Evolutionary conservation across 1,139 yeast genomes (phyloP).

Genomic region (Suhomyces chickasaworum): DNA sequence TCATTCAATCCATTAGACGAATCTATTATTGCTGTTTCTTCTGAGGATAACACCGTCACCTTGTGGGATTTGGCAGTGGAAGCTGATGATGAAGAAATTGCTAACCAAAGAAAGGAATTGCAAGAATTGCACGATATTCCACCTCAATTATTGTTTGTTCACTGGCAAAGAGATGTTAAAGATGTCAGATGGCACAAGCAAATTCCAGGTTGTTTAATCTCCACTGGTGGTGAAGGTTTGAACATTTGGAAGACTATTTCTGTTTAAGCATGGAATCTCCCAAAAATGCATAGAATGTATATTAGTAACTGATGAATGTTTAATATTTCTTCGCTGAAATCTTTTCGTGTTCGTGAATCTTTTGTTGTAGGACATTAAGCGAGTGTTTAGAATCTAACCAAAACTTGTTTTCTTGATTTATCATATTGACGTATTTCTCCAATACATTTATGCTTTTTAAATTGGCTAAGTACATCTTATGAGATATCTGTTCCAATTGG

Average conservation of each 20-base stretch:
- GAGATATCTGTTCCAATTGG: slow-evolving; percentile 20
- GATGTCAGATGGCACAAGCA: slow-evolving; percentile 98
- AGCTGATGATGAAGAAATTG: slow-evolving; percentile 93
- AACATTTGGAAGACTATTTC: slow-evolving; percentile 96
- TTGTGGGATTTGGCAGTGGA: slow-evolving; percentile 97
- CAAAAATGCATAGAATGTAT: slow-evolving; percentile 10
- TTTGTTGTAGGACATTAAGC: slow-evolving; percentile 16
- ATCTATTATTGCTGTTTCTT: slow-evolving; percentile 90
- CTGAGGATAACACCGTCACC: slow-evolving; percentile 95
- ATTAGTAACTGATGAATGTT: slow-evolving; percentile 5
- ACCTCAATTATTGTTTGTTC: slow-evolving; percentile 92
- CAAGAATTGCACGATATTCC: slow-evolving; percentile 90
- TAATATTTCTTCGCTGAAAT: slow-evolving; percentile 11
- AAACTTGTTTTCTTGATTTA: slow-evolving; percentile 28
- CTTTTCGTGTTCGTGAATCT: neutral
- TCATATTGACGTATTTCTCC: slow-evolving; percentile 28
- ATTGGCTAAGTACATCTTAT: slow-evolving; percentile 25
- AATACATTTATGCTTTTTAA: slow-evolving; percentile 33
- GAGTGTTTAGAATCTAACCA: slow-evolving; percentile 27
- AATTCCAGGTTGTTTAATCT: slow-evolving; percentile 91
- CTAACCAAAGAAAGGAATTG: slow-evolving; percentile 70
- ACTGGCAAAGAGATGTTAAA: slow-evolving; percentile 97
- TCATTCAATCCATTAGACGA: slow-evolving; percentile 96
- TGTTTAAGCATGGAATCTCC: slow-evolving; percentile 45
- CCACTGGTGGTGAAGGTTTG: slow-evolving; percentile 95